These are phyloP conservation scores for Psilocybe cyanescens DNA, from an alignment of 768 basidiomycete genomes.

Conservation along the genomic window DNA sequence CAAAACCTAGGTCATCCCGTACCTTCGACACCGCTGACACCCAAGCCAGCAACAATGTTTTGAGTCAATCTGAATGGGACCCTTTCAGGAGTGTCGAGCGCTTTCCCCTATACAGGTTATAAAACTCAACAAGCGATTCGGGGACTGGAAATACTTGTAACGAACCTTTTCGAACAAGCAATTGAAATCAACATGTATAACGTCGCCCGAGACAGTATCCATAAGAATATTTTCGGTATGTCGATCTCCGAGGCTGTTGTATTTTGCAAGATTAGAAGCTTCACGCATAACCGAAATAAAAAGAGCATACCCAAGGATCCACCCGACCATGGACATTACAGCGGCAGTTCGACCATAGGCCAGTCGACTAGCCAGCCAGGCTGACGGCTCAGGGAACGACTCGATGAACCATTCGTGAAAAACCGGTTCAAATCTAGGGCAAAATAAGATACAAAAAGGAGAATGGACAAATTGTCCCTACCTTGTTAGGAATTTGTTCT, in stretches of 20 bases:
- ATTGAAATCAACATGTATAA: slow-evolving; percentile 97
- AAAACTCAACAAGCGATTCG: neutral
- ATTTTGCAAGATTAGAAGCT: neutral
- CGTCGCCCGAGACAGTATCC: slow-evolving; percentile 85
- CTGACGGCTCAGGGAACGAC: slow-evolving; percentile 94
- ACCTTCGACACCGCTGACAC: slow-evolving; percentile 94
- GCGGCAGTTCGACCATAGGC: slow-evolving; percentile 88
- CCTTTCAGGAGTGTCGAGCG: slow-evolving; percentile 84
- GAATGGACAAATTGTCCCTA: slow-evolving; percentile 33
- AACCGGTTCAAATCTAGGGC: slow-evolving; percentile 74
- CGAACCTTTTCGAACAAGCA: slow-evolving; percentile 93
- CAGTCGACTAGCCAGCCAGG: slow-evolving; percentile 90
- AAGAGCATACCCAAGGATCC: slow-evolving; percentile 81
- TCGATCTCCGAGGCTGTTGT: slow-evolving; percentile 90
- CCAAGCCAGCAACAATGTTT: slow-evolving; percentile 90
- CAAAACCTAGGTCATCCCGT: slow-evolving; percentile 1
- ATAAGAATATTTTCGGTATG: slow-evolving; percentile 97
- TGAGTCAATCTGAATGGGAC: slow-evolving; percentile 96
- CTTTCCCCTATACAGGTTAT: slow-evolving; percentile 57
- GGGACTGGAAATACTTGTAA: neutral
- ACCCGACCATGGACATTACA: slow-evolving; percentile 99
- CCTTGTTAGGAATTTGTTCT: slow-evolving; percentile 57
- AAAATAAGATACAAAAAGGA: neutral
- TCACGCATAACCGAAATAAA: neutral
- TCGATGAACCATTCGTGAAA: slow-evolving; percentile 98